Base-by-base conservation (phyloP, 2,329 filamentous ascomycete genomes). In the Cytospora leucostoma region DNA sequence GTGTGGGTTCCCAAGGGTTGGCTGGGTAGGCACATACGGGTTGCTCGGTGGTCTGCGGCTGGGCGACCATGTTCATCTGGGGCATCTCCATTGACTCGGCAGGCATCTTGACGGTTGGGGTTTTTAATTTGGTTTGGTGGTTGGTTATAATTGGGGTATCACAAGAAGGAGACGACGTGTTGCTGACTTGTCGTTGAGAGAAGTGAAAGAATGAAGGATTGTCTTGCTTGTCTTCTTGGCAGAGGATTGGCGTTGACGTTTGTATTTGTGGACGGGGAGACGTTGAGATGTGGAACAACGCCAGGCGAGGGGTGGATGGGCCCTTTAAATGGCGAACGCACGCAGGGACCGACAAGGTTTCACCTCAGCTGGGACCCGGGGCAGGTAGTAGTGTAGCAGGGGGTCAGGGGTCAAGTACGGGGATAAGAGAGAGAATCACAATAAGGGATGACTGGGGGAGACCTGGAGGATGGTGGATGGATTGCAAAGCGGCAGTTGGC, bases 1-100 rank as follows among this genome's bases (percentile, higher is more conserved):
- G 49, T 27, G 44, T 52, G 47, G 51, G 13, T 35, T 53, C 50
- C 44, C 33, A 44, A 56, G 49, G 61, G 53, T 27, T 27, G 53
- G 49, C 64, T 63, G 58, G 49, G 66, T 69, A 6, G n/a, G 21
- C 54, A 69, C 69, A 54, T 70, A 71, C 70, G 17, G 70, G 70
- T 67, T 71, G 70, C 64, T 70, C 69, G 52, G 62, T 59, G 53
- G 60, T 54, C 56, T 61, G 64, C 40, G 67, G 54, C 68, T 71
- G 62, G 66, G 66, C 65, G 55, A 61, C 59, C 59, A 65, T 65
- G 52, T 60, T 53, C 55, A 56, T 60, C 49, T 62, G 63, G 33
- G 53, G 53, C 65, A 66, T 66, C 53, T 66, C 55, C 65, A 66
- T 66, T 7, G 61, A 58, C 38, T 66, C 64, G 62, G 62, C 59